Conservation (phyloP, 257 asterid genomes). For the Nicotiana sylvestris region DNA sequence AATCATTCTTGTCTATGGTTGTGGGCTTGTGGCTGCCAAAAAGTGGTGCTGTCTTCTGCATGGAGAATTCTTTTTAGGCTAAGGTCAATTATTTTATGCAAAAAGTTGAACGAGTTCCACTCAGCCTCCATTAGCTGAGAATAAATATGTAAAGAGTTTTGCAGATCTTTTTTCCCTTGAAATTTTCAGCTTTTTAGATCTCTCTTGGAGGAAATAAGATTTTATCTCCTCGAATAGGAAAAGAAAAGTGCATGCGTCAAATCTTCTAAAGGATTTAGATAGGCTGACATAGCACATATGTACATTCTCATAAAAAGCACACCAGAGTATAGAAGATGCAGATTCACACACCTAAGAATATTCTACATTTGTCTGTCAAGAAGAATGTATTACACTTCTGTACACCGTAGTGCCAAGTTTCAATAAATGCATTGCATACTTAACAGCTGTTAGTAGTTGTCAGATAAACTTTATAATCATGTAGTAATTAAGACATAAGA, state of each 20-base stretch:
- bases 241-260: neutral
- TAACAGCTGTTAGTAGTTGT: neutral
- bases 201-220: neutral
- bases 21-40: neutral
- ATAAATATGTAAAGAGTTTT: neutral
- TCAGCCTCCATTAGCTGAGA: neutral
- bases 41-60: neutral
- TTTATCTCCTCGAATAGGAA: neutral
- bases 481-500: neutral
- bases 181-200: neutral
- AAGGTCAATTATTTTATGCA: neutral
- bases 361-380: neutral
- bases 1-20: neutral
- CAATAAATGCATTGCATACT: neutral
- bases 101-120: neutral
- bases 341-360: neutral
- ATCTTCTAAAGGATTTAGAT: constrained; percentile 7
- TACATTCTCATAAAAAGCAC: neutral
- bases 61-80: neutral
- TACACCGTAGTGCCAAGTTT: neutral
- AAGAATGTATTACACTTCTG: neutral
- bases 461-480: neutral
- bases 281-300: neutral
- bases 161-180: neutral
- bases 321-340: neutral